Conservation (phyloP, 176 grass and related monocot genomes). For the Calamus simplicifolius region DNA sequence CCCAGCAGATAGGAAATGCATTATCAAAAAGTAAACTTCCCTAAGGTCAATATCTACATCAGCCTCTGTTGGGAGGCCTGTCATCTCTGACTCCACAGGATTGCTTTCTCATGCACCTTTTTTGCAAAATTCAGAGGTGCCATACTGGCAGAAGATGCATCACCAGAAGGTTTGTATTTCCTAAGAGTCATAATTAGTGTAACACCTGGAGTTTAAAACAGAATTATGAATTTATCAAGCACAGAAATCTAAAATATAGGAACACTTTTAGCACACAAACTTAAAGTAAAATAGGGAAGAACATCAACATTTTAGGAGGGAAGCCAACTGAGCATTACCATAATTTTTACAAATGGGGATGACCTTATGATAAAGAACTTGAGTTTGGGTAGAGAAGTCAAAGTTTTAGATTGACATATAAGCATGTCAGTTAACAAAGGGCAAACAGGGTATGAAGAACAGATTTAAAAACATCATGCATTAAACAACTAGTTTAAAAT, state of each 20-base stretch:
- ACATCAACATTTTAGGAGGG: not conserved
- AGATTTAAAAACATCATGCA: too few relatives aligned
- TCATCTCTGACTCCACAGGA: conserved; percentile 29
- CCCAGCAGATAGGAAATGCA: conserved; percentile 89
- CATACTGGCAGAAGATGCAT: conserved; percentile 36
- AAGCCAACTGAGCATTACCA: not conserved
- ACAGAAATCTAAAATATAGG: conserved; percentile 4
- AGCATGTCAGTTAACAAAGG: too few relatives aligned
- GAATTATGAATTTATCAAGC: conserved; percentile 1
- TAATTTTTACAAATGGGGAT: too few relatives aligned
- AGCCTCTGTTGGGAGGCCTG: conserved; percentile 32
- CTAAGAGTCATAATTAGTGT: conserved; percentile 48
- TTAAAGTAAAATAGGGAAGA: conserved; percentile 12
- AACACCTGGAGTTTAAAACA: conserved; percentile 26
- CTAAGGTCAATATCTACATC: conserved; percentile 73
- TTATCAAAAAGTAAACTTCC: conserved; percentile 94
- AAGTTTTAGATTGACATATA: too few relatives aligned
- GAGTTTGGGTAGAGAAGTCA: too few relatives aligned
- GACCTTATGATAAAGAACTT: too few relatives aligned
- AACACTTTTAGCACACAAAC: conserved; percentile 6
- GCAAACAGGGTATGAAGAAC: too few relatives aligned
- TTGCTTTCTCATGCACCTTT: conserved; percentile 46
- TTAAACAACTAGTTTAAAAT: too few relatives aligned
- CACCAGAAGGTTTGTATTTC: conserved; percentile 54
- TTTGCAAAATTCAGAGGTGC: conserved; percentile 52